Conservation (phyloP, 495 filamentous ascomycete species). For the Xylaria cubensis region DNA sequence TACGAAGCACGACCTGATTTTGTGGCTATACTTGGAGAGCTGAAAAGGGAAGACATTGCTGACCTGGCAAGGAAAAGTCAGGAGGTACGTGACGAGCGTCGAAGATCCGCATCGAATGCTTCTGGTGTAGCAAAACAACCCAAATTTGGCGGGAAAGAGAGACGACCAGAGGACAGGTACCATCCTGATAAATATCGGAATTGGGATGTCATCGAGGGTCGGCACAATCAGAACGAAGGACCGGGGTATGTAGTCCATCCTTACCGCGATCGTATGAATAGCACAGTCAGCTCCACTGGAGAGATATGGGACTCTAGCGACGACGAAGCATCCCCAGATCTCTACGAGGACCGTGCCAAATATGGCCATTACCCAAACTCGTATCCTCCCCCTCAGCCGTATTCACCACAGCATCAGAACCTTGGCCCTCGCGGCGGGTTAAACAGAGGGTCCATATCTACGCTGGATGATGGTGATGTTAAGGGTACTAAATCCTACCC, state of each 20-base stretch:
- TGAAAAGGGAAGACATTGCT: constrained; percentile 66
- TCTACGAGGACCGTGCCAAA: neutral
- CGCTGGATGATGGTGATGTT: constrained; percentile 22
- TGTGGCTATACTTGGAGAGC: constrained; percentile 70
- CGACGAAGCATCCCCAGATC: constrained; percentile 20
- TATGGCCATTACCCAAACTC: constrained; percentile 16
- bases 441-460: constrained; percentile 11
- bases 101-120: constrained; percentile 7
- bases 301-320: constrained; percentile 40
- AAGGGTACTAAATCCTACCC: constrained; percentile 44
- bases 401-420: neutral
- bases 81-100: constrained; percentile 57
- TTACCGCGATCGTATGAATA: constrained; percentile 30
- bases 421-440: neutral
- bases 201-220: constrained; percentile 36
- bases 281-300: constrained; percentile 31
- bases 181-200: constrained; percentile 40
- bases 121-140: constrained; percentile 7
- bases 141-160: constrained; percentile 25
- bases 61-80: constrained; percentile 62
- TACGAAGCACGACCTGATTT: constrained; percentile 73
- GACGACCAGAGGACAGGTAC: constrained; percentile 30
- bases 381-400: constrained; percentile 18
- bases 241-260: constrained; percentile 33
- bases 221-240: constrained; percentile 30